These are phyloP conservation scores for Phytophthora ramorum DNA, from an alignment of 352 stramenopile genomes.

Conservation along the genomic window DNA sequence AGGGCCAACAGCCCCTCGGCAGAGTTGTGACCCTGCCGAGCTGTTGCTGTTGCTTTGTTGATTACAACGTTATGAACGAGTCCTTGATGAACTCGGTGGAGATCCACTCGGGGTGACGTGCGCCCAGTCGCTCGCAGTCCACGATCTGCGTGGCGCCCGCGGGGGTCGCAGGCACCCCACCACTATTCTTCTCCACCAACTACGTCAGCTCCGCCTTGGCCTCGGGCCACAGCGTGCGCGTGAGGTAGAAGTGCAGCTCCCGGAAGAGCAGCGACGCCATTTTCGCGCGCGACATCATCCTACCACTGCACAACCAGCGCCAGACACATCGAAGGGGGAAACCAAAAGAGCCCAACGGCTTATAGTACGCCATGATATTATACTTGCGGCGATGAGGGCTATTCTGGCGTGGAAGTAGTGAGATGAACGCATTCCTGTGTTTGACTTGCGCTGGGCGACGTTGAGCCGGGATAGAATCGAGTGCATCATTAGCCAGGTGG, in stretches of 20 bases:
- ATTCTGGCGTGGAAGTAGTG: too few species aligned
- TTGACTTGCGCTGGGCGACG: too few species aligned
- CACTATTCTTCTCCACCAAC: slow-evolving; percentile 47
- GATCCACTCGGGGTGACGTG: slow-evolving; percentile 39
- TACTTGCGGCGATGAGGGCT: too few species aligned
- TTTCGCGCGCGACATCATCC: not conserved
- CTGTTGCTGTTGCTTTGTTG: not conserved
- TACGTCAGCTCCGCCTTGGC: slow-evolving; percentile 28
- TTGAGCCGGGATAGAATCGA: too few species aligned
- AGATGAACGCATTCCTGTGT: too few species aligned
- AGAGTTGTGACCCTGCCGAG: too few species aligned
- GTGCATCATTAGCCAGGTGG: too few species aligned
- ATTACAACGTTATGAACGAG: slow-evolving; percentile 11
- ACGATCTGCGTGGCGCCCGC: slow-evolving; percentile 49
- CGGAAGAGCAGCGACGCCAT: slow-evolving; percentile 36
- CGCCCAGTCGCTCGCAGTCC: slow-evolving; percentile 35
- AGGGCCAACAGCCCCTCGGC: too few species aligned
- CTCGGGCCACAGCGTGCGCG: slow-evolving; percentile 31
- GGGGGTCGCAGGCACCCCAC: slow-evolving; percentile 25
- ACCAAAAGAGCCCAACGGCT: too few species aligned
- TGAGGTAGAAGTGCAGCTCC: slow-evolving; percentile 49
- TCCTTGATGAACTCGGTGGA: slow-evolving; percentile 58
- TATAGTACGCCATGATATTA: too few species aligned
- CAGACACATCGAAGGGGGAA: too few species aligned
- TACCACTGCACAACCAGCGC: too few species aligned